phyloP scores from a whole-genome alignment of 768 basidiomycete species.

The Mycena floridula region DNA sequence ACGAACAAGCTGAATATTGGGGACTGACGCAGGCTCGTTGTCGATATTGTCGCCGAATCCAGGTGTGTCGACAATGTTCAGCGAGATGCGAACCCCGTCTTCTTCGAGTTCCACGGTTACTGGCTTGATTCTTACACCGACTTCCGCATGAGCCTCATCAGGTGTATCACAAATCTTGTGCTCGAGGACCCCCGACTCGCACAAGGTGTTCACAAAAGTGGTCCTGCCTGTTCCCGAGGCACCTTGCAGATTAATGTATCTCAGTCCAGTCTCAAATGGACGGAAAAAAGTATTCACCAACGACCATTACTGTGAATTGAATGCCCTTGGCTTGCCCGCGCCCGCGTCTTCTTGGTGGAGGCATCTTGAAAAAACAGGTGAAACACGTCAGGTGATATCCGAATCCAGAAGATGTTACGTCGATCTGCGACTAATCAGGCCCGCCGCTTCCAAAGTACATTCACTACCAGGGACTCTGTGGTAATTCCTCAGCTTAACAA shows the following conservation, averaged over 20 bases:
- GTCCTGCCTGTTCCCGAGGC: conserved; percentile 84
- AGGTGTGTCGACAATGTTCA: conserved; percentile 90
- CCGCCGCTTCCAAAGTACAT: no score
- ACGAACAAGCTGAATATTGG: no score
- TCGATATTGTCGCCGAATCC: conserved; percentile 91
- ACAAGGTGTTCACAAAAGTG: conserved; percentile 90
- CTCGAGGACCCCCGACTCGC: conserved; percentile 68
- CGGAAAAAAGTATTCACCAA: conserved; percentile 40
- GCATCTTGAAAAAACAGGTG: conserved; percentile 26
- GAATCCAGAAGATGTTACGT: no score
- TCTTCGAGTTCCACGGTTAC: conserved; percentile 89
- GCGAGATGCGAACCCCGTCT: conserved; percentile 82
- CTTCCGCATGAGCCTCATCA: conserved; percentile 71
- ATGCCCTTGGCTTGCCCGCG: conserved; percentile 86
- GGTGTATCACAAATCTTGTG: conserved; percentile 65
- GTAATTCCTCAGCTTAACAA: conserved; percentile 33
- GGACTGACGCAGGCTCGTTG: conserved; percentile 75
- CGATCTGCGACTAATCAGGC: no score
- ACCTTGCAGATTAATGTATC: conserved; percentile 39
- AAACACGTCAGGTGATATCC: neutral
- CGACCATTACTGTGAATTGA: conserved; percentile 85
- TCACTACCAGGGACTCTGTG: no score
- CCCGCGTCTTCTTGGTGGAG: conserved; percentile 43
- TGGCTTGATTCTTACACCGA: conserved; percentile 74
- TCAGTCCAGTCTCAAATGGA: neutral